These are phyloP conservation scores for Agrostemma githago DNA, from an alignment of 148 eudicot species.

Conservation along the genomic window DNA sequence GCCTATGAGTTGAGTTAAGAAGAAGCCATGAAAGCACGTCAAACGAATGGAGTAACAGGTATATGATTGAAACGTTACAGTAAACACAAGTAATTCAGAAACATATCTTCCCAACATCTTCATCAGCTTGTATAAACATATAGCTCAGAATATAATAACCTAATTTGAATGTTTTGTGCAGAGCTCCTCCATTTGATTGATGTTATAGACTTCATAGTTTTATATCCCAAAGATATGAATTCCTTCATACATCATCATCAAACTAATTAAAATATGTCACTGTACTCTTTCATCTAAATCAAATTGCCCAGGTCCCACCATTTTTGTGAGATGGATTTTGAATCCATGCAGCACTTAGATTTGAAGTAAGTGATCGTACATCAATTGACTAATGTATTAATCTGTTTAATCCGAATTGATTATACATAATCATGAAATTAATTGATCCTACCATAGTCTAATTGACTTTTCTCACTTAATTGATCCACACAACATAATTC, in stretches of 20 bases:
- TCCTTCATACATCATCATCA: not conserved
- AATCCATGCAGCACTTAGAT: too few relatives aligned
- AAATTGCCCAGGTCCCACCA: too few relatives aligned
- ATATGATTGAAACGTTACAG: too few relatives aligned
- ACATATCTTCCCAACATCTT: slow-evolving; percentile 86
- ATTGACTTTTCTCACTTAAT: not conserved
- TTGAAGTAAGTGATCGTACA: not conserved
- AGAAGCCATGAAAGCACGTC: not conserved
- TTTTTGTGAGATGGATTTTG: too few relatives aligned
- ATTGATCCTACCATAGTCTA: not conserved
- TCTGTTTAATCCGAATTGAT: not conserved
- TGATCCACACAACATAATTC: not conserved
- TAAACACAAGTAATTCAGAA: too few relatives aligned
- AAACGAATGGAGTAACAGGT: not conserved
- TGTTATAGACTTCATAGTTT: too few relatives aligned
- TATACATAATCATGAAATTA: not conserved
- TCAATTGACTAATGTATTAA: not conserved
- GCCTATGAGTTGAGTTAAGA: slow-evolving; percentile 42
- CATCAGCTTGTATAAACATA: slow-evolving; percentile 87
- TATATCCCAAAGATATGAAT: too few relatives aligned
- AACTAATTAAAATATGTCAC: not conserved
- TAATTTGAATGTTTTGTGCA: too few relatives aligned
- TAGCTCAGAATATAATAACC: too few relatives aligned
- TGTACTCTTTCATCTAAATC: not conserved
- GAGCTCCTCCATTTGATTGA: too few relatives aligned